Percentiles rank a stretch among this genome's conserved stretches.
Evolutionary conservation across 768 basidiomycete species (phyloP).

Genomic region (Coprinopsis marcescibilis): DNA sequence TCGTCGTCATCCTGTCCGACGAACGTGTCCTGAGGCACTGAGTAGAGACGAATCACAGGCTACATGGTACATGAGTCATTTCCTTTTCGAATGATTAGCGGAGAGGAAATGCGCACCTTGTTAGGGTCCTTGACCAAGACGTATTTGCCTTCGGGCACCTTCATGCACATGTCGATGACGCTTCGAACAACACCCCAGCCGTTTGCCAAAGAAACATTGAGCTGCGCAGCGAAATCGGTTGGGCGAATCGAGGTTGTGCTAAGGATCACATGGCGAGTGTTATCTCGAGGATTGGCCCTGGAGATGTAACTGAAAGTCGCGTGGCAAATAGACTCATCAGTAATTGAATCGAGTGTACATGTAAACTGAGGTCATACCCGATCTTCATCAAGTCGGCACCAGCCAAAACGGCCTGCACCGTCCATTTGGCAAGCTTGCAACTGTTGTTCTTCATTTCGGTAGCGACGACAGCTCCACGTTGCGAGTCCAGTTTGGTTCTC

Average conservation of each 20-base stretch:
- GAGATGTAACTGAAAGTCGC: constrained; percentile 74
- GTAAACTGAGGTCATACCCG: constrained; percentile 50
- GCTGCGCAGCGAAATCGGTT: constrained; percentile 87
- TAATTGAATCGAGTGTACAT: constrained; percentile 11
- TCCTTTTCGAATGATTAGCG: constrained; percentile 4
- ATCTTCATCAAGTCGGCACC: constrained; percentile 97
- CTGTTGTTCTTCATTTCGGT: constrained; percentile 99
- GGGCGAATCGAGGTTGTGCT: constrained; percentile 95
- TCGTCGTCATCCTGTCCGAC: constrained; percentile 75
- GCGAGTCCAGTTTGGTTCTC: constrained; percentile 94
- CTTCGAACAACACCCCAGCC: constrained; percentile 99
- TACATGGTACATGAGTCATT: constrained; percentile 30
- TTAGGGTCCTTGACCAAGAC: constrained; percentile 97
- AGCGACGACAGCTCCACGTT: constrained; percentile 95
- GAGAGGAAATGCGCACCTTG: constrained; percentile 52
- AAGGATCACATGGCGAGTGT: constrained; percentile 91
- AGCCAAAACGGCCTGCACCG: constrained; percentile 90
- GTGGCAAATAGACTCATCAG: constrained; percentile 15
- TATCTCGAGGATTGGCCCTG: constrained; percentile 88
- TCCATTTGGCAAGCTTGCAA: constrained; percentile 96
- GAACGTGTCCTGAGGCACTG: constrained; percentile 86
- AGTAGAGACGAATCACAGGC: constrained; percentile 92
- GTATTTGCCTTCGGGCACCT: constrained; percentile 97
- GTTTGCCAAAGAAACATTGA: constrained; percentile 91
- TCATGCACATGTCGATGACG: constrained; percentile 90